These are phyloP conservation scores for Magnolia officinalis DNA, from an alignment of 164 flowering plant genomes.

Conservation along the genomic window DNA sequence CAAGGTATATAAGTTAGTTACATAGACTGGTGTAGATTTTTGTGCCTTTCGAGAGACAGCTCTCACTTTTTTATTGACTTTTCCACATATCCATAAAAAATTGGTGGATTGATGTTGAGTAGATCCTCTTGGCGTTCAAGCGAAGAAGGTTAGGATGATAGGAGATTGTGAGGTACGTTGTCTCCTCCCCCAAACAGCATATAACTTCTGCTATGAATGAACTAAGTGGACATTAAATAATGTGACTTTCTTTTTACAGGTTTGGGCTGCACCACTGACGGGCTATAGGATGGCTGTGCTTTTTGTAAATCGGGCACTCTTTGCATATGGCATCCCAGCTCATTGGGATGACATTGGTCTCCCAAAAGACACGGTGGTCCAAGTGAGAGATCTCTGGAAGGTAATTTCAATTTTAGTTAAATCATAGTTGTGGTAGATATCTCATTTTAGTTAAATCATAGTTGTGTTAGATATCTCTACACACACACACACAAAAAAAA, in stretches of 20 bases:
- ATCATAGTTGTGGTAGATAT: no score
- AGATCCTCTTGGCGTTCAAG: constrained; percentile 81
- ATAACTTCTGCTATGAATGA: background rate
- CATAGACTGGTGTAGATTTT: no score
- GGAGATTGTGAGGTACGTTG: constrained; percentile 68
- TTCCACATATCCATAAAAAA: no score
- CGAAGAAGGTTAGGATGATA: constrained; percentile 66
- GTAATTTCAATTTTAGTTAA: constrained; percentile 24
- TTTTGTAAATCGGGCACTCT: constrained; percentile 47
- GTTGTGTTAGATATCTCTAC: no score
- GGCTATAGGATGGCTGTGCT: constrained; percentile 56
- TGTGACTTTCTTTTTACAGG: constrained; percentile 23
- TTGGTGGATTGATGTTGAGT: background rate
- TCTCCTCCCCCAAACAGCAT: background rate
- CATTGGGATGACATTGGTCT: constrained; percentile 78
- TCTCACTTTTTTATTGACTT: no score
- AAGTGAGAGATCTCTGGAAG: constrained; percentile 80
- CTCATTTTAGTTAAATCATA: no score
- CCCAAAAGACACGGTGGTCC: constrained; percentile 35
- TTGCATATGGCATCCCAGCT: constrained; percentile 41
- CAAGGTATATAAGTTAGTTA: constrained; percentile 42
- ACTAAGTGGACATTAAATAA: background rate
- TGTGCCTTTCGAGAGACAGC: no score
- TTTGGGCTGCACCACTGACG: constrained; percentile 83
- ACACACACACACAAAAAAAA: no score